Conservation (phyloP, 148 eudicot genomes). For the Silene conica region DNA sequence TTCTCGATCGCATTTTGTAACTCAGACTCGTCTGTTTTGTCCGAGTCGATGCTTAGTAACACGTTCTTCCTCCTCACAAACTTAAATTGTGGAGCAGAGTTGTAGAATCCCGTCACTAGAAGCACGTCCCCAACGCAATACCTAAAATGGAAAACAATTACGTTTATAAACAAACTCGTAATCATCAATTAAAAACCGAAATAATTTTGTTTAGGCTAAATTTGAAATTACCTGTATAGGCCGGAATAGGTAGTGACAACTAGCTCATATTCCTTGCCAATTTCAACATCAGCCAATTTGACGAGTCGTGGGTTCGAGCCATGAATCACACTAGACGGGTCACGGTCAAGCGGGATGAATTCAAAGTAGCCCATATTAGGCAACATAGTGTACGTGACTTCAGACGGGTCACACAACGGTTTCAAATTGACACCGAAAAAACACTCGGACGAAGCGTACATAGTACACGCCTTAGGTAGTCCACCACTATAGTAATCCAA, state of each 20-base stretch:
- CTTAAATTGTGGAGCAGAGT: constrained; percentile 71
- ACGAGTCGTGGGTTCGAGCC: constrained; percentile 39
- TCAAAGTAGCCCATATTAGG: constrained; percentile 87
- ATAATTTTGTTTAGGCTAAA: too few relatives aligned
- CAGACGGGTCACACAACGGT: constrained; percentile 59
- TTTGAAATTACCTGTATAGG: constrained; percentile 37
- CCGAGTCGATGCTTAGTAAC: constrained; percentile 52
- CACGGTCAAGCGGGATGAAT: constrained; percentile 58
- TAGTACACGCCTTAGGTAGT: constrained; percentile 54
- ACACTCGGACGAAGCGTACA: constrained; percentile 70
- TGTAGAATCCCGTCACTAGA: constrained; percentile 61
- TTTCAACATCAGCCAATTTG: constrained; percentile 52
- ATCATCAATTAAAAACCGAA: not conserved
- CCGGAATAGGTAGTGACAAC: constrained; percentile 70
- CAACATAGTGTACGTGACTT: constrained; percentile 72
- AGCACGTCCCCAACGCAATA: constrained; percentile 79
- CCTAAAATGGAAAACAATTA: constrained; percentile 26
- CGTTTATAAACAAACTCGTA: not conserved
- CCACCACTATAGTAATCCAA: constrained; percentile 75
- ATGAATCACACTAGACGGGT: not conserved
- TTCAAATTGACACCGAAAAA: constrained; percentile 68
- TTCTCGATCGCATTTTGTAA: constrained; percentile 41
- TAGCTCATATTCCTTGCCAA: constrained; percentile 71
- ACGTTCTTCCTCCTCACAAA: constrained; percentile 68
- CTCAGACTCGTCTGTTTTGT: constrained; percentile 55